Evolutionary conservation across 163 green algal genomes (phyloP).

Genomic region (Scenedesmus sp.): DNA sequence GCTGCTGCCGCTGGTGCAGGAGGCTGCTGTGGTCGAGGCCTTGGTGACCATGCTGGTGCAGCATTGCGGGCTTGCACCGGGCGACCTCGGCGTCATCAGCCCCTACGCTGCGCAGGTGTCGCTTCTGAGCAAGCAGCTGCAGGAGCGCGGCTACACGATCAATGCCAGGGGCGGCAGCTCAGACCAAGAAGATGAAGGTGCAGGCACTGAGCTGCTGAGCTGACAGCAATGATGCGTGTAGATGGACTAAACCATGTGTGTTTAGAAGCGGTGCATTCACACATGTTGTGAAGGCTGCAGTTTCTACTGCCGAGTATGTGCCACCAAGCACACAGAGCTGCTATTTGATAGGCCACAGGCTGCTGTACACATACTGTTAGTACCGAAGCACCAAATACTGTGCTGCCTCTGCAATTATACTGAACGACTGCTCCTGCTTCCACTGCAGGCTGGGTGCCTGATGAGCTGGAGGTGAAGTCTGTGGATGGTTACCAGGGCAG

Average conservation of each 20-base stretch:
- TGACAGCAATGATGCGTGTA: no score
- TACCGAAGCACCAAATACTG: no score
- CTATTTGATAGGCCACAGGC: no score
- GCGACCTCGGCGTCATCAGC: slow-evolving; percentile 59
- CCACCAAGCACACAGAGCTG: no score
- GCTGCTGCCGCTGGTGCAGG: not conserved
- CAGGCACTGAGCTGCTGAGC: not conserved
- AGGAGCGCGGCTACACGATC: not conserved
- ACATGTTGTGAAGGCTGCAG: no score
- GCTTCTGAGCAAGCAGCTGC: slow-evolving; percentile 44
- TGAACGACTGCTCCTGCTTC: not conserved
- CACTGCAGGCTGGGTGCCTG: slow-evolving; percentile 26
- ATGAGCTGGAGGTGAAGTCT: slow-evolving; percentile 86
- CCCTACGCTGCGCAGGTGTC: slow-evolving; percentile 64
- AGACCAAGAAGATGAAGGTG: not conserved
- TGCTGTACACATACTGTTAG: no score
- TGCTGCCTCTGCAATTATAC: no score
- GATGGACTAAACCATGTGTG: no score
- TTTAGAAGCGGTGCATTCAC: not conserved
- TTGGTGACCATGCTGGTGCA: slow-evolving; percentile 56
- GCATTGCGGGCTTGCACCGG: slow-evolving; percentile 18
- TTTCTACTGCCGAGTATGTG: no score
- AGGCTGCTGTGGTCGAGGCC: slow-evolving; percentile 50
- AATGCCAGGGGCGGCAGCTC: slow-evolving; percentile 4
- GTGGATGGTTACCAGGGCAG: slow-evolving; percentile 95